phyloP scores from a whole-genome alignment of 371 early-diverging fungal species.

The Mucor sp. region DNA sequence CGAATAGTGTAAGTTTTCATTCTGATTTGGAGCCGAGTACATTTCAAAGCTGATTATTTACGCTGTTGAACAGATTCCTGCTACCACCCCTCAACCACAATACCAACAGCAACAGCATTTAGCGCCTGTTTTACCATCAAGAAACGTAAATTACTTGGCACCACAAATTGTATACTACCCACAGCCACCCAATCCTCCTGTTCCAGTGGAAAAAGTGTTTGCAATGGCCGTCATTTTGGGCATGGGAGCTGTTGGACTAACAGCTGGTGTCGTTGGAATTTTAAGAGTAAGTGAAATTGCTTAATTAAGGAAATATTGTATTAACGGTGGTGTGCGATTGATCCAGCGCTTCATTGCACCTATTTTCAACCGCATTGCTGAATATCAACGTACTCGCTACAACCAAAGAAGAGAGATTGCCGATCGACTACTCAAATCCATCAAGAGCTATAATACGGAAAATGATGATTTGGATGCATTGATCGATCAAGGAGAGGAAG shows the following conservation, averaged over 20 bases:
- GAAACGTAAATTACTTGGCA: slow-evolving; percentile 13
- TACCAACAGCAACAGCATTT: slow-evolving; percentile 3
- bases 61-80: not conserved
- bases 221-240: slow-evolving; percentile 42
- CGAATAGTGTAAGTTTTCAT: not conserved
- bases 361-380: slow-evolving; percentile 28
- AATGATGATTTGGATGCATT: slow-evolving; percentile 32
- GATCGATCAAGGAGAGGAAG: slow-evolving; percentile 30
- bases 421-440: slow-evolving; percentile 9
- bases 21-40: not conserved
- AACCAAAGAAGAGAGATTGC: slow-evolving; percentile 23
- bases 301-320: not conserved
- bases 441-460: slow-evolving; percentile 11
- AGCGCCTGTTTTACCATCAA: slow-evolving; percentile 19
- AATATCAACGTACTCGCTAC: slow-evolving; percentile 24
- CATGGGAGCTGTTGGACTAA: slow-evolving; percentile 41
- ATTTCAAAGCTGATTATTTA: not conserved
- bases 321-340: not conserved
- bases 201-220: slow-evolving; percentile 39
- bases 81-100: not conserved
- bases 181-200: slow-evolving; percentile 30
- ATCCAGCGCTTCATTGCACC: slow-evolving; percentile 25
- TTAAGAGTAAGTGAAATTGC: slow-evolving; percentile 36
- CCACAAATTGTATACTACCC: slow-evolving; percentile 40
- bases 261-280: slow-evolving; percentile 40